Base-by-base conservation (phyloP, 2,329 filamentous ascomycete species). In the Fusarium solani-melongenae region DNA sequence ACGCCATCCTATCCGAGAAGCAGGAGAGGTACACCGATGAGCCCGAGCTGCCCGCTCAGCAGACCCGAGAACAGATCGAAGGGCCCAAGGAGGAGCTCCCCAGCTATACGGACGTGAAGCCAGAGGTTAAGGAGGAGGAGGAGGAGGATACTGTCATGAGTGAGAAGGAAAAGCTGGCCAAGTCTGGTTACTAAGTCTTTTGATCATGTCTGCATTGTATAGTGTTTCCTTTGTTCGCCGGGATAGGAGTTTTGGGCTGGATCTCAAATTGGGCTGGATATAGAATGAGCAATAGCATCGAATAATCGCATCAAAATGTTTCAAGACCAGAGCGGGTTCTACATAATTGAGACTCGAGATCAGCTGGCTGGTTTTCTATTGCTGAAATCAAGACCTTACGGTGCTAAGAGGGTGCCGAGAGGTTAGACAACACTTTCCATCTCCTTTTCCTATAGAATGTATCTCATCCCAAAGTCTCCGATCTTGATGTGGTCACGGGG, bases 1-100 rank as follows among this genome's bases (percentile, higher is more conserved):
- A 78, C 12, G 15, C 62, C 8, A 24, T 74, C 51, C 15, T 73
- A 27, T 69, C 75, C 9, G 78, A 79, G 88, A 82, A 79, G 69
- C 77, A 70, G 14, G 70, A 71, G 67, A 69, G 55, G 27, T 75
- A 75, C 31, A 66, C 51, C 1, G 69, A 76, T 49, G 70, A 66
- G 5, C 67, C 72, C 9, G 58, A 39, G 22, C 5, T 24, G 14
- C 31, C 27, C 27, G 1, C 11, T 11, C 53, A 63, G 36, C 33
- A 63, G 14, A 24, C 11, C 17, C 14, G 24, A 10, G 51, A 56
- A 15, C 60, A 53, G 33, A n/a, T 24, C 27, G 20, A 33, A 7
- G 53, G 29, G 33, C 11, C 56, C 41, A 71, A 59, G 11, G 69
- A 81, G 62, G 78, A 81, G 46, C 64, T 70, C 12, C 62, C 77